Evolutionary conservation across 768 basidiomycete genomes (phyloP).

Genomic region (Hemileccinum impolitum): DNA sequence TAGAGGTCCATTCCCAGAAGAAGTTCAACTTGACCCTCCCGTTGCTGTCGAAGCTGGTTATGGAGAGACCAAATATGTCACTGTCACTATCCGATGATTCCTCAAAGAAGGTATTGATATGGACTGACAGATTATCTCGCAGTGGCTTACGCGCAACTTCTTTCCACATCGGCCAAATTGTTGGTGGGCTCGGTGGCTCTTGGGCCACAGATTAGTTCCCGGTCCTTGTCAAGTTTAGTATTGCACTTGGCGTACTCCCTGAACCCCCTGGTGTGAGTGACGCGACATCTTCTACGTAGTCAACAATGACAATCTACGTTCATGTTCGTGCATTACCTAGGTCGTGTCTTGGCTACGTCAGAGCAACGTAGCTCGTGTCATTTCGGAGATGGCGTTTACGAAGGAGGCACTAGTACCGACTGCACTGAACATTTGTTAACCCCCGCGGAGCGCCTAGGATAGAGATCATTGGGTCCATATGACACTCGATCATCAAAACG

Average conservation of each 20-base stretch:
- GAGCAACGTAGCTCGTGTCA: constrained; percentile 33
- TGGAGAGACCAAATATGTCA: constrained; percentile 43
- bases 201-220: constrained; percentile 51
- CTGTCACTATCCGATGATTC: constrained; percentile 8
- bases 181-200: constrained; percentile 40
- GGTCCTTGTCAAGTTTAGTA: constrained; percentile 37
- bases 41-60: constrained; percentile 42
- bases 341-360: constrained; percentile 34
- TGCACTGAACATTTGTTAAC: constrained; percentile 37
- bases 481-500: constrained; percentile 13
- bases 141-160: constrained; percentile 36
- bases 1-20: constrained; percentile 35
- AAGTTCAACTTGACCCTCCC: constrained; percentile 27
- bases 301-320: neutral
- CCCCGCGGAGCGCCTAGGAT: constrained; percentile 35
- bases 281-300: too few species aligned
- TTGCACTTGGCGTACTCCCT: constrained; percentile 29
- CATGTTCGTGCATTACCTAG: too few species aligned
- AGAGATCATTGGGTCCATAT: constrained; percentile 26
- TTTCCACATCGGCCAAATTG: constrained; percentile 46
- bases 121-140: constrained; percentile 32
- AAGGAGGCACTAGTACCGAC: constrained; percentile 14
- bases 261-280: constrained; percentile 33
- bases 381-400: constrained; percentile 29
- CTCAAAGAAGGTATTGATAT: neutral